phyloP scores from a whole-genome alignment of 2,329 filamentous ascomycete species.

The Exserohilum rostratum region DNA sequence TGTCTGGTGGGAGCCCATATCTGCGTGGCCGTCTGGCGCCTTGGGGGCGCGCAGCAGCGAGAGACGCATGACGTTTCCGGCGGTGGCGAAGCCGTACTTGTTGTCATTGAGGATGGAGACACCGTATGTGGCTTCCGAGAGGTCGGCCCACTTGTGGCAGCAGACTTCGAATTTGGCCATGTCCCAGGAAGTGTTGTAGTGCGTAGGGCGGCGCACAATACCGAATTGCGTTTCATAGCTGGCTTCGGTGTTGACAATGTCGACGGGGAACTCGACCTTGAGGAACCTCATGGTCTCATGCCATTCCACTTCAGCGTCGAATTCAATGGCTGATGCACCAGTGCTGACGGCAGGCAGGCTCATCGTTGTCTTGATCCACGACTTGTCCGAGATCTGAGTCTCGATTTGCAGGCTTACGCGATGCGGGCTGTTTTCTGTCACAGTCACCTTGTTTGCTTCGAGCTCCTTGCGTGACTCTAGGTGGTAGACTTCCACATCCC shows the following conservation, averaged over 20 bases:
- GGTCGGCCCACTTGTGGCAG: constrained; percentile 91
- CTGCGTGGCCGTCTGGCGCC: constrained; percentile 88
- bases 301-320: constrained; percentile 91
- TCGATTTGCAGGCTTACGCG: constrained; percentile 82
- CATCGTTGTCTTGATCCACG: constrained; percentile 85
- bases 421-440: constrained; percentile 74
- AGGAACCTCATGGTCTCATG: constrained; percentile 96
- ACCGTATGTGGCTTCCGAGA: constrained; percentile 86
- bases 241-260: constrained; percentile 87
- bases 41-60: constrained; percentile 87
- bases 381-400: constrained; percentile 85
- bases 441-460: constrained; percentile 68
- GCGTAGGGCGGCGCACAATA: constrained; percentile 84
- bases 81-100: constrained; percentile 94
- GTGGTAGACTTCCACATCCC: constrained; percentile 98
- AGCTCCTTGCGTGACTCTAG: constrained; percentile 84
- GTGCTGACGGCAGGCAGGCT: constrained; percentile 73
- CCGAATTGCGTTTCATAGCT: constrained; percentile 96
- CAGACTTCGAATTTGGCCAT: constrained; percentile 99
- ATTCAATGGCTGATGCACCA: constrained; percentile 73
- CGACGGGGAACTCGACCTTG: constrained; percentile 97
- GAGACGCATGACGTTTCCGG: constrained; percentile 86
- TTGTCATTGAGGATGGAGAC: constrained; percentile 93
- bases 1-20: constrained; percentile 89
- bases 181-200: constrained; percentile 98